Evolutionary conservation across 805 yeast genomes (phyloP).

Genomic region (Cyberlindnera maritima): DNA sequence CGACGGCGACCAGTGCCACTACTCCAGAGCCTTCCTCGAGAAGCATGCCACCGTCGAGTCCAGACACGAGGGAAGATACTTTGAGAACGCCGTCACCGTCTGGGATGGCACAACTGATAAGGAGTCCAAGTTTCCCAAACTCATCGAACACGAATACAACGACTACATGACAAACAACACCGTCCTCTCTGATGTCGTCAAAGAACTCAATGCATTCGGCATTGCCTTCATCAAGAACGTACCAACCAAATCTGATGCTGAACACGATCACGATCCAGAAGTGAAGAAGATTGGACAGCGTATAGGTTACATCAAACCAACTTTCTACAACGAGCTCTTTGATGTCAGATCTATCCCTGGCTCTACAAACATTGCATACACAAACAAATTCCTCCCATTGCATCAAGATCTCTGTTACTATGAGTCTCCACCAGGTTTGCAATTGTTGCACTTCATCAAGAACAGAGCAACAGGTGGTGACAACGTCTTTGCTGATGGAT

Average conservation of each 20-base stretch:
- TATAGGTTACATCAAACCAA: slow-evolving; percentile 66
- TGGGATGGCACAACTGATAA: slow-evolving; percentile 37
- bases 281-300: slow-evolving; percentile 47
- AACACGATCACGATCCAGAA: slow-evolving; percentile 19
- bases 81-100: slow-evolving; percentile 39
- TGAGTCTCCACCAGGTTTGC: slow-evolving; percentile 81
- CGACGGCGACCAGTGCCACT: slow-evolving; percentile 43
- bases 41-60: slow-evolving; percentile 37
- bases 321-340: slow-evolving; percentile 71
- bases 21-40: slow-evolving; percentile 45
- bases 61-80: slow-evolving; percentile 31
- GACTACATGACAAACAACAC: slow-evolving; percentile 16
- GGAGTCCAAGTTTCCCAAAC: slow-evolving; percentile 19
- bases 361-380: slow-evolving; percentile 70
- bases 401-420: slow-evolving; percentile 78
- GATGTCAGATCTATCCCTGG: slow-evolving; percentile 54
- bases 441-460: slow-evolving; percentile 58
- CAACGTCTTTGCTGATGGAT: slow-evolving; percentile 67
- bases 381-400: slow-evolving; percentile 60
- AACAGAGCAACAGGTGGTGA: slow-evolving; percentile 63
- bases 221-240: slow-evolving; percentile 51
- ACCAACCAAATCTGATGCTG: slow-evolving; percentile 46
- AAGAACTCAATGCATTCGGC: slow-evolving; percentile 53
- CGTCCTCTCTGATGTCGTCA: slow-evolving; percentile 36
- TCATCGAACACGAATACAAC: slow-evolving; percentile 7